Evolutionary conservation across 306 rosid species (phyloP).

Genomic region (Lupinus albus): DNA sequence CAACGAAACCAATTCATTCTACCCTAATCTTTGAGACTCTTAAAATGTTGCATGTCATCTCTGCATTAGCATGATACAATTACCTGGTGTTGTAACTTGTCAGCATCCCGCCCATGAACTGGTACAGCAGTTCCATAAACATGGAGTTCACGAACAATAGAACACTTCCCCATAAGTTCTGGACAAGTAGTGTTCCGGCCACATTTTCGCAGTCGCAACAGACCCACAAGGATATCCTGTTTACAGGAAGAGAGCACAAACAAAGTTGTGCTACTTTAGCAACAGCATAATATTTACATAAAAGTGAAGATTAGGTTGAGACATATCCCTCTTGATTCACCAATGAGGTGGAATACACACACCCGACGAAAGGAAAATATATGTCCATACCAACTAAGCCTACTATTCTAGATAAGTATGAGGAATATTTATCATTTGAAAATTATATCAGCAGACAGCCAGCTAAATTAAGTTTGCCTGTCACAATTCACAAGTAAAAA

Average conservation of each 20-base stretch:
- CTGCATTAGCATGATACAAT: slow-evolving; percentile 26
- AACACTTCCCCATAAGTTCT: slow-evolving; percentile 83
- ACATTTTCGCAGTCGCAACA: slow-evolving; percentile 84
- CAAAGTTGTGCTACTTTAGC: slow-evolving; percentile 30
- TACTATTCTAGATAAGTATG: not conserved
- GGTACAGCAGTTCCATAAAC: slow-evolving; percentile 99
- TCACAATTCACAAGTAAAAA: slow-evolving; percentile 10
- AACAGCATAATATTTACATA: not conserved
- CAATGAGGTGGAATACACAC: not conserved
- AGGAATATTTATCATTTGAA: slow-evolving; percentile 1
- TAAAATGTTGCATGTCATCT: not conserved
- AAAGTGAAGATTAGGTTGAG: slow-evolving; percentile 4
- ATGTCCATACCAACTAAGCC: not conserved
- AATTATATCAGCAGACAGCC: not conserved
- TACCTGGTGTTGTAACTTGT: slow-evolving; percentile 98
- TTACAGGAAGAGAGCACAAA: slow-evolving; percentile 14
- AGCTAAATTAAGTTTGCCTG: slow-evolving; percentile 11
- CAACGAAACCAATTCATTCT: too few relatives aligned
- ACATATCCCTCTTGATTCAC: slow-evolving; percentile 29
- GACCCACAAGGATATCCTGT: slow-evolving; percentile 94
- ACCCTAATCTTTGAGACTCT: too few relatives aligned
- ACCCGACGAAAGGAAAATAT: too few relatives aligned
- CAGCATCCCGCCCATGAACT: slow-evolving; percentile 93
- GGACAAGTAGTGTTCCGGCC: slow-evolving; percentile 82
- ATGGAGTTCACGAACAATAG: slow-evolving; percentile 93